These are phyloP conservation scores for Termitomyces sp. DNA, from an alignment of 768 basidiomycete genomes.

Conservation along the genomic window DNA sequence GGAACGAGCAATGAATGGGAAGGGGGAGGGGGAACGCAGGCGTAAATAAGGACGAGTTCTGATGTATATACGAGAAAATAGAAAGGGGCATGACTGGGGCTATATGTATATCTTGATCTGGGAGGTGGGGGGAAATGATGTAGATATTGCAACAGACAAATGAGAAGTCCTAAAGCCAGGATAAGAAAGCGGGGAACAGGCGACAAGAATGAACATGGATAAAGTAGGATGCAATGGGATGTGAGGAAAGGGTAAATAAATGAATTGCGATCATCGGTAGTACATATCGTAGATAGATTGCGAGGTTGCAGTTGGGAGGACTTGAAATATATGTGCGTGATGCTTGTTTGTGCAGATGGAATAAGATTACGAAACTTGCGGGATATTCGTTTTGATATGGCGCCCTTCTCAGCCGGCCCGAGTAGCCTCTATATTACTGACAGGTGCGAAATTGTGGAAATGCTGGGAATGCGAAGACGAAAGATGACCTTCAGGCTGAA, in stretches of 20 bases:
- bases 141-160: slow-evolving; percentile 24
- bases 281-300: slow-evolving; percentile 25
- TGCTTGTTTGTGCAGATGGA: slow-evolving; percentile 21
- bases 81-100: slow-evolving; percentile 11
- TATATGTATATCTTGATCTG: slow-evolving; percentile 14
- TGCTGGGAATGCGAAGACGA: slow-evolving; percentile 30
- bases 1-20: slow-evolving; percentile 9
- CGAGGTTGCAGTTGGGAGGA: slow-evolving; percentile 19
- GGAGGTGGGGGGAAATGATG: slow-evolving; percentile 11
- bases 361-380: slow-evolving; percentile 19
- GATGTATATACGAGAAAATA: slow-evolving; percentile 6
- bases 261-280: slow-evolving; percentile 21
- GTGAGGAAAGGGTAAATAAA: slow-evolving; percentile 15
- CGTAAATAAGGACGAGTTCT: slow-evolving; percentile 9
- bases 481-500: slow-evolving; percentile 27
- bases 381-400: slow-evolving; percentile 19
- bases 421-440: slow-evolving; percentile 42
- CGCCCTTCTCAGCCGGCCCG: slow-evolving; percentile 34
- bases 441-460: slow-evolving; percentile 30
- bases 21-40: slow-evolving; percentile 7
- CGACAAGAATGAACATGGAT: slow-evolving; percentile 20
- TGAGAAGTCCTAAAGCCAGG: slow-evolving; percentile 18
- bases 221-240: slow-evolving; percentile 21
- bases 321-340: slow-evolving; percentile 22
- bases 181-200: slow-evolving; percentile 11